Conservation (phyloP, 306 rosid species). For the Cucumis cinereus region DNA sequence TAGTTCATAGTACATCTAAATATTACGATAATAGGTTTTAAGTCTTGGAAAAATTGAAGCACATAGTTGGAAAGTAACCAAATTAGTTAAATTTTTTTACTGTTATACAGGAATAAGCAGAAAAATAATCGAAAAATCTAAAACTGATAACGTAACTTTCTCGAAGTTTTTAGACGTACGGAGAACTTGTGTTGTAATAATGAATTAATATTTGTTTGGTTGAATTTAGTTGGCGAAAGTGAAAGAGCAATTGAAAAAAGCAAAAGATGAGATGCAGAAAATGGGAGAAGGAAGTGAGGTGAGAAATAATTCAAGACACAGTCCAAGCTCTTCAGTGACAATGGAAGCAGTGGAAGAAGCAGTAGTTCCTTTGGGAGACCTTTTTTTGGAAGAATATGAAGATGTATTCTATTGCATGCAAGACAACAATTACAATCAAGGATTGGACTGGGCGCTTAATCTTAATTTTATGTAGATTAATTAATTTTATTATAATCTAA, state of each 20-base stretch:
- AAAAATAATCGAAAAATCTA: too few relatives aligned
- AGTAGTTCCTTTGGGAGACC: constrained; percentile 41
- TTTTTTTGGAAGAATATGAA: constrained; percentile 40
- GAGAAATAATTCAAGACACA: constrained; percentile 22
- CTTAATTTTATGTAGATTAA: constrained; percentile 21
- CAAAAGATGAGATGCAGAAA: constrained; percentile 50
- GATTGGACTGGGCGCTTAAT: constrained; percentile 52
- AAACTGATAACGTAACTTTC: too few relatives aligned
- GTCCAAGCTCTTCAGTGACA: constrained; percentile 48
- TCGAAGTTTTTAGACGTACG: too few relatives aligned
- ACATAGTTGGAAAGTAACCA: too few relatives aligned
- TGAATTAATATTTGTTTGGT: too few relatives aligned
- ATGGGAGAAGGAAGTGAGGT: constrained; percentile 23
- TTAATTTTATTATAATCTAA: constrained; percentile 1
- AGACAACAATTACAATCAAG: constrained; percentile 22
- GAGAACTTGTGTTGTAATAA: too few relatives aligned
- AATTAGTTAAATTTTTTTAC: too few relatives aligned
- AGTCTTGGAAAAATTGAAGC: too few relatives aligned
- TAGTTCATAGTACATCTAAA: too few relatives aligned
- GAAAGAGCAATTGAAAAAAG: constrained; percentile 39
- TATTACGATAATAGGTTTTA: too few relatives aligned
- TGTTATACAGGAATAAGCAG: too few relatives aligned
- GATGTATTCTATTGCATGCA: constrained; percentile 32
- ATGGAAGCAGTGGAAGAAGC: constrained; percentile 39
- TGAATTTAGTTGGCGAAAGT: constrained; percentile 41